Conservation (phyloP, 2,329 filamentous ascomycete species). For the Penicillium olsonii region DNA sequence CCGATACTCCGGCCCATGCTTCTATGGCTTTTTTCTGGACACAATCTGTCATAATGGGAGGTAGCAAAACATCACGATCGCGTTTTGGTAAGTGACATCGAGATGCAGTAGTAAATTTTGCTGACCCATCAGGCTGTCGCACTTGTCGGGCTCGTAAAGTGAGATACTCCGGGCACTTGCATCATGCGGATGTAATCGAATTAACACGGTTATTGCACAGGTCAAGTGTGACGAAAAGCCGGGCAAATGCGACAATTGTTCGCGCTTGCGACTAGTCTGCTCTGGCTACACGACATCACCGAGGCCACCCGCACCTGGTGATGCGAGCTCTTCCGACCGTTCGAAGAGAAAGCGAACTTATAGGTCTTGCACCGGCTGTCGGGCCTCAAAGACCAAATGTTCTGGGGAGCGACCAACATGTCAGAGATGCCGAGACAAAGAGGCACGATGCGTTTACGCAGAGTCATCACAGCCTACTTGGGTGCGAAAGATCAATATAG, state of each 20-base stretch:
- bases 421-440: slow-evolving; percentile 16
- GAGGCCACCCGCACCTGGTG: not conserved
- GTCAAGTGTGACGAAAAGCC: slow-evolving; percentile 25
- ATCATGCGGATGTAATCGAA: not conserved
- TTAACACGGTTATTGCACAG: not conserved
- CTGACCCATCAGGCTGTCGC: slow-evolving; percentile 17
- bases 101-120: not conserved
- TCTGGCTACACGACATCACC: slow-evolving; percentile 17
- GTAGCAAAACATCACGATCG: slow-evolving; percentile 17
- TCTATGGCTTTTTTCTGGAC: not conserved
- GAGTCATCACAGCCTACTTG: slow-evolving; percentile 23
- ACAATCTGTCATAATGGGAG: slow-evolving; percentile 1
- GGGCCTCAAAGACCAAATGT: slow-evolving; percentile 24
- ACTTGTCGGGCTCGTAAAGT: slow-evolving; percentile 27
- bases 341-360: slow-evolving; percentile 19
- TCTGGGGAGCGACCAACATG: slow-evolving; percentile 22
- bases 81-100: slow-evolving; percentile 19
- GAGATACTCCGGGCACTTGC: not conserved
- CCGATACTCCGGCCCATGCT: not conserved
- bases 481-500: slow-evolving; percentile 15
- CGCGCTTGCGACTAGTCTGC: slow-evolving; percentile 21
- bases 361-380: slow-evolving; percentile 21
- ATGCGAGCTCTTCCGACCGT: not conserved
- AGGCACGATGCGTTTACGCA: slow-evolving; percentile 14
- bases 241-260: slow-evolving; percentile 22